Evolutionary conservation across 495 filamentous ascomycete species (phyloP).

Genomic region (Penicillium argentinense): DNA sequence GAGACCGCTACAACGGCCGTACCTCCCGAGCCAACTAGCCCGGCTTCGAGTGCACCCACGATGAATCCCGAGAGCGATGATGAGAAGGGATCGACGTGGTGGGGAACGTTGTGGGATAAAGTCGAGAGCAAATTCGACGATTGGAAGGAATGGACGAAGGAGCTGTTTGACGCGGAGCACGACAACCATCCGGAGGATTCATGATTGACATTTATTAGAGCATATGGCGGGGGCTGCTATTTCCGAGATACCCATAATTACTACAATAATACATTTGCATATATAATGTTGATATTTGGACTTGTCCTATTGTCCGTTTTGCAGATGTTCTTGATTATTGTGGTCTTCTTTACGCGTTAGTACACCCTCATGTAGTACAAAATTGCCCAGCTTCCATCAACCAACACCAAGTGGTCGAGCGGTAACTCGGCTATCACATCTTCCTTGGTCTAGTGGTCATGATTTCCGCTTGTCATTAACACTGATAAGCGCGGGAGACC

Average conservation of each 20-base stretch:
- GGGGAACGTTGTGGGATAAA: slow-evolving; percentile 33
- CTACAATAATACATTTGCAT: slow-evolving; percentile 5
- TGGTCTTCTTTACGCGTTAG: too few species aligned
- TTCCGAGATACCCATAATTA: slow-evolving; percentile 23
- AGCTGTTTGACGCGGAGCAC: slow-evolving; percentile 34
- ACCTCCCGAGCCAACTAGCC: slow-evolving; percentile 13
- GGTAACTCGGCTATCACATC: slow-evolving; percentile 22
- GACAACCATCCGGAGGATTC: slow-evolving; percentile 31
- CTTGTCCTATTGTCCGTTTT: too few species aligned
- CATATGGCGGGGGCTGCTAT: background rate
- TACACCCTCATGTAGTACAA: background rate
- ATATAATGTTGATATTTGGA: too few species aligned
- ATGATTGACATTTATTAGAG: too few species aligned
- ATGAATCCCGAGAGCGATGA: slow-evolving; percentile 22
- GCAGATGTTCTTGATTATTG: too few species aligned
- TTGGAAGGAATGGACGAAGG: slow-evolving; percentile 39
- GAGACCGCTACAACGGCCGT: slow-evolving; percentile 4
- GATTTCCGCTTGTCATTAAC: slow-evolving; percentile 53
- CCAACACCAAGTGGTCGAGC: slow-evolving; percentile 26
- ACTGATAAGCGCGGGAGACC: slow-evolving; percentile 43
- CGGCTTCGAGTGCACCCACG: slow-evolving; percentile 18
- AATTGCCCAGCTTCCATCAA: slow-evolving; percentile 3
- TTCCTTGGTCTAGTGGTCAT: slow-evolving; percentile 51
- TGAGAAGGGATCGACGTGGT: slow-evolving; percentile 33
- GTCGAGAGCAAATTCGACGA: slow-evolving; percentile 36